Conservation (phyloP, 139 green algal genomes). For the Coccomyxa sp. region DNA sequence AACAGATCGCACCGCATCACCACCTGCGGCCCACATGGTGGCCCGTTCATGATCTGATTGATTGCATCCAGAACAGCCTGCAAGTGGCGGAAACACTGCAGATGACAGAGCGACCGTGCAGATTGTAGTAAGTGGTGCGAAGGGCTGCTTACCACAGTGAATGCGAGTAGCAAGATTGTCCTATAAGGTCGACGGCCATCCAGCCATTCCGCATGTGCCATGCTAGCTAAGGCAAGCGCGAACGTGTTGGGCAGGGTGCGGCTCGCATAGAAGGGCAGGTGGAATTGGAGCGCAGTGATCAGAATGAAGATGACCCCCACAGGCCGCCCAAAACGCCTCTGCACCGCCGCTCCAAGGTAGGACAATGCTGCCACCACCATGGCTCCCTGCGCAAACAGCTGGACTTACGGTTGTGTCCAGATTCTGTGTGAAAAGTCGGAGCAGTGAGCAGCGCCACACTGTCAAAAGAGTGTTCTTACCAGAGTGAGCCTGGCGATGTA, state of each 20-base stretch:
- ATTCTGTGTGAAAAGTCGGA: slow-evolving; percentile 3
- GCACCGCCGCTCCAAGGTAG: slow-evolving; percentile 10
- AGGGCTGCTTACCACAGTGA: slow-evolving; percentile 21
- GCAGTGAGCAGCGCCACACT: slow-evolving; percentile 33
- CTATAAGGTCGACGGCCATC: background rate
- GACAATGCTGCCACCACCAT: slow-evolving; percentile 25
- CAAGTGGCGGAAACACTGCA: background rate
- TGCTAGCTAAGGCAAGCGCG: slow-evolving; percentile 48
- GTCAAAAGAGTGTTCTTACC: slow-evolving; percentile 1
- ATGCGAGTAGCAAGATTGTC: slow-evolving; percentile 33
- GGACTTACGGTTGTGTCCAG: too few species aligned
- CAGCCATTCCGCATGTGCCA: slow-evolving; percentile 47
- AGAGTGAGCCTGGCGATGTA: too few species aligned
- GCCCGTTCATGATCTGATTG: background rate
- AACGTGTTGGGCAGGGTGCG: slow-evolving; percentile 78
- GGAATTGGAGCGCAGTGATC: slow-evolving; percentile 69
- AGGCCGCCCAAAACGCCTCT: slow-evolving; percentile 9
- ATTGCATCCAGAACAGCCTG: background rate
- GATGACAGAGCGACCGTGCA: background rate
- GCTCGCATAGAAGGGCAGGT: slow-evolving; percentile 76
- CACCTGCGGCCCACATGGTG: slow-evolving; percentile 21
- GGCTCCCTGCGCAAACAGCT: slow-evolving; percentile 9
- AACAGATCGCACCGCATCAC: slow-evolving; percentile 76
- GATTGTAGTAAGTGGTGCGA: background rate
- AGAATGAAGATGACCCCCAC: slow-evolving; percentile 27